These are phyloP conservation scores for Colletotrichum lindemuthianum DNA, from an alignment of 2,329 filamentous ascomycete genomes.

Conservation along the genomic window DNA sequence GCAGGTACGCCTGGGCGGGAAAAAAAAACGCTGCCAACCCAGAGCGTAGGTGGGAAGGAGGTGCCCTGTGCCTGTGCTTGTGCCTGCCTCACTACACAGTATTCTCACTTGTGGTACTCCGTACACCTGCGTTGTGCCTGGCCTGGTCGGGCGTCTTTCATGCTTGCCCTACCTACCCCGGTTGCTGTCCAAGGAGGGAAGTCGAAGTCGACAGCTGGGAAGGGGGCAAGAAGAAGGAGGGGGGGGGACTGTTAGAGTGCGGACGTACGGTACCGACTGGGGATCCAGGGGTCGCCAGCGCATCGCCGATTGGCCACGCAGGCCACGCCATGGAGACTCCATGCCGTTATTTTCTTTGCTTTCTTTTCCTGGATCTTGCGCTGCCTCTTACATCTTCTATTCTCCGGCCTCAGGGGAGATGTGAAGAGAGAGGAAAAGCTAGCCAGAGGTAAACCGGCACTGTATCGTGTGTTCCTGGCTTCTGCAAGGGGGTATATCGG, in stretches of 20 bases:
- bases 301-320: slow-evolving; percentile 29
- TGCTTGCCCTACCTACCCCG: slow-evolving; percentile 3
- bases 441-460: no score
- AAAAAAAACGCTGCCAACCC: background rate
- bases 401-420: no score
- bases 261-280: slow-evolving; percentile 25
- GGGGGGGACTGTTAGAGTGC: background rate
- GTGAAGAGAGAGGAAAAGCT: background rate
- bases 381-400: background rate
- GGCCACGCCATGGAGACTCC: slow-evolving; percentile 10
- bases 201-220: background rate
- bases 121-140: slow-evolving; percentile 1
- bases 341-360: background rate
- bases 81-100: no score
- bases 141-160: background rate
- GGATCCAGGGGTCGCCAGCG: slow-evolving; percentile 13
- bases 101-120: no score
- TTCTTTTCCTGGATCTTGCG: slow-evolving; percentile 4
- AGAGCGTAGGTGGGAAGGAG: slow-evolving; percentile 5
- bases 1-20: background rate
- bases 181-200: slow-evolving; percentile 13
- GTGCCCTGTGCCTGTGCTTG: background rate
- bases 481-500: no score
- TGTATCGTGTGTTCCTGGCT: background rate
- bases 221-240: background rate